Evolutionary conservation across 305 asterid genomes (phyloP).

Genomic region (Fraxinus velutina): DNA sequence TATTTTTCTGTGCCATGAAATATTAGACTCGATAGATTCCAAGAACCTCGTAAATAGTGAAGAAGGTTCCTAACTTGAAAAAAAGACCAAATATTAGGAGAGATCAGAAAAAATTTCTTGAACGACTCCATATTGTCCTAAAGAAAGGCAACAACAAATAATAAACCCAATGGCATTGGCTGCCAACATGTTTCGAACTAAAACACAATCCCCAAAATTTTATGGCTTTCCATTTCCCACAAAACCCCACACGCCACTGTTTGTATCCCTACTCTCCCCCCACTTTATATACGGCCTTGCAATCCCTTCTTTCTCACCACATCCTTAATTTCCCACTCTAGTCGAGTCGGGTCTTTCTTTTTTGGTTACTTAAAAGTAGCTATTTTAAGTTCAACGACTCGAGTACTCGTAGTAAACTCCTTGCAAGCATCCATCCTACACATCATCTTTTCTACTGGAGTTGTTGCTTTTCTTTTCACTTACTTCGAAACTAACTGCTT

Average conservation of each 20-base stretch:
- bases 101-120: neutral
- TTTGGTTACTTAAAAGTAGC: neutral
- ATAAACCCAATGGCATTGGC: slow-evolving; percentile 26
- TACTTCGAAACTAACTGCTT: neutral
- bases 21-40: neutral
- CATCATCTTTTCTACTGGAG: neutral
- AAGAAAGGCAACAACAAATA: slow-evolving; percentile 27
- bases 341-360: neutral
- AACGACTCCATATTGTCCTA: slow-evolving; percentile 28
- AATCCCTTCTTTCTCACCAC: neutral
- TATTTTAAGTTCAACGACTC: neutral
- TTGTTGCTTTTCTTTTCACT: neutral
- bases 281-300: neutral
- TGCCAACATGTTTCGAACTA: slow-evolving; percentile 29
- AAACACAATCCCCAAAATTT: slow-evolving; percentile 24
- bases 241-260: slow-evolving; percentile 43
- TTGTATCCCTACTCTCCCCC: neutral
- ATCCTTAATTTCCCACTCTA: neutral
- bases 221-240: slow-evolving; percentile 29
- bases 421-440: neutral
- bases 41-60: neutral
- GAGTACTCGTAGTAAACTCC: neutral
- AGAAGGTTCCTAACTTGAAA: neutral
- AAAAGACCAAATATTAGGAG: neutral
- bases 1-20: neutral